These are phyloP conservation scores for Hortiboletus campestris DNA, from an alignment of 768 basidiomycete species.

Conservation along the genomic window DNA sequence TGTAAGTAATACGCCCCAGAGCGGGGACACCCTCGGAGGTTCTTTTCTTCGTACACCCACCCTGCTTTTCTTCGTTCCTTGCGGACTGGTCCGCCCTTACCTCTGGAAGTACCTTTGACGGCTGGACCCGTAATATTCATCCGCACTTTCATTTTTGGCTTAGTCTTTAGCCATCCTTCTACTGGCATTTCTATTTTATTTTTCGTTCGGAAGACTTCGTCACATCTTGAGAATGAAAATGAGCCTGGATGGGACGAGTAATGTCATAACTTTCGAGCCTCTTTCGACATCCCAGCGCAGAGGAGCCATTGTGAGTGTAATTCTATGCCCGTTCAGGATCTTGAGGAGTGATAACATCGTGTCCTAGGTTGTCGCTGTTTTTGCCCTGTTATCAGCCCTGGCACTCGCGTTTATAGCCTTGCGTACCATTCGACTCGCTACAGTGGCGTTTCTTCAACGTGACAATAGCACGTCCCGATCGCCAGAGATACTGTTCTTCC, in stretches of 20 bases:
- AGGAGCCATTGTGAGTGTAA: slow-evolving; percentile 22
- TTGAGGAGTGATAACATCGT: background rate
- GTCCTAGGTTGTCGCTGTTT: slow-evolving; percentile 44
- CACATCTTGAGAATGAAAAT: background rate
- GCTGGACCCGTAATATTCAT: slow-evolving; percentile 21
- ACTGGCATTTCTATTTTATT: background rate
- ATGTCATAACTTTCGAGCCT: slow-evolving; percentile 2
- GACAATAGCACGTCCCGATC: slow-evolving; percentile 28
- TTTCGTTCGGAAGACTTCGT: background rate
- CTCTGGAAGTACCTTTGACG: slow-evolving; percentile 30
- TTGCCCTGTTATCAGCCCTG: slow-evolving; percentile 53
- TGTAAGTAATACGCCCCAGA: background rate
- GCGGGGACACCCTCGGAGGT: background rate
- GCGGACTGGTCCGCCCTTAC: slow-evolving; percentile 35
- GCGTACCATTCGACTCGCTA: slow-evolving; percentile 48
- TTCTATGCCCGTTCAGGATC: background rate
- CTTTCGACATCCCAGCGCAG: slow-evolving; percentile 12
- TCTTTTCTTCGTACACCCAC: slow-evolving; percentile 18
- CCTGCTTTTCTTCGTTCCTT: slow-evolving; percentile 21
- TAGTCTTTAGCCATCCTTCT: background rate
- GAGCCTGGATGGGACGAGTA: slow-evolving; percentile 4
- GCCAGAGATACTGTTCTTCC: slow-evolving; percentile 60
- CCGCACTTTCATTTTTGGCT: slow-evolving; percentile 2
- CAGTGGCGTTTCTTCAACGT: slow-evolving; percentile 32
- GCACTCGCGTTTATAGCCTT: slow-evolving; percentile 50